Conservation (phyloP, 2,329 filamentous ascomycete species). For the Penicillium digitatum region DNA sequence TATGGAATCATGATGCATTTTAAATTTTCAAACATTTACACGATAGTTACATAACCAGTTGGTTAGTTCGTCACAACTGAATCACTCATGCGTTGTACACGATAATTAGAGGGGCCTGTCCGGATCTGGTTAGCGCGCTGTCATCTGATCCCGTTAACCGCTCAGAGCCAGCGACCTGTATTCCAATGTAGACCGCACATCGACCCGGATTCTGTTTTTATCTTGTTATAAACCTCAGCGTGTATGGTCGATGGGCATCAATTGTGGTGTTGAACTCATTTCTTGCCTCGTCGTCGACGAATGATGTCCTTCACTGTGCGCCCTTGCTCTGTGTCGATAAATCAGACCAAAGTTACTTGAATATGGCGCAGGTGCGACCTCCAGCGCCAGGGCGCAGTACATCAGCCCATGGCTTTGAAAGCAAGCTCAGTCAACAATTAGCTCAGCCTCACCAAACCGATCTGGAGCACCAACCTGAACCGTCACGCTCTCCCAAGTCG, state of each 20-base stretch:
- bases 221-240: background rate
- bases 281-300: background rate
- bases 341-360: slow-evolving; percentile 7
- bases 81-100: too few species aligned
- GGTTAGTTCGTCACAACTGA: too few species aligned
- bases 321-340: slow-evolving; percentile 5
- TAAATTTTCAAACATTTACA: background rate
- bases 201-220: background rate
- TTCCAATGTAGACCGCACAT: background rate
- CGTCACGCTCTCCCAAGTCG: slow-evolving; percentile 47
- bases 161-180: slow-evolving; percentile 3
- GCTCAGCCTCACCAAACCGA: slow-evolving; percentile 23
- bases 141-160: slow-evolving; percentile 13
- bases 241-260: background rate
- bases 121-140: slow-evolving; percentile 4
- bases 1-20: background rate
- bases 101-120: background rate
- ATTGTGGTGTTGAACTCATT: background rate
- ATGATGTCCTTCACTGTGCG: slow-evolving; percentile 3
- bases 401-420: slow-evolving; percentile 29
- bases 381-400: slow-evolving; percentile 20
- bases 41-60: too few species aligned
- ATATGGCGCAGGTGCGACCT: slow-evolving; percentile 22
- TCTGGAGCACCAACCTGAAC: slow-evolving; percentile 15
- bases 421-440: slow-evolving; percentile 39